phyloP scores from a whole-genome alignment of 768 basidiomycete genomes.

The Inosperma sp. region DNA sequence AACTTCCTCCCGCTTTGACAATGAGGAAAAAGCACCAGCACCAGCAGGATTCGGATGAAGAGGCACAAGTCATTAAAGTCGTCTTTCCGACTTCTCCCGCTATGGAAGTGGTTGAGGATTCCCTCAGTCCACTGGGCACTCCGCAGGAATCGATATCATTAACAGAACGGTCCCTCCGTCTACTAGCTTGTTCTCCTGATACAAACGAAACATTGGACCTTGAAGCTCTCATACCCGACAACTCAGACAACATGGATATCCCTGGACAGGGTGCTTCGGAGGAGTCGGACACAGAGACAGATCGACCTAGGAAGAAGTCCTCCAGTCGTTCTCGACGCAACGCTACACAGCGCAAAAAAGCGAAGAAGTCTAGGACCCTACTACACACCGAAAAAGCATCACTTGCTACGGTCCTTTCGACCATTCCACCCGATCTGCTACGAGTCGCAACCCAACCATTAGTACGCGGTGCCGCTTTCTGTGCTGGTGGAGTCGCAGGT shows the following conservation, averaged over 20 bases:
- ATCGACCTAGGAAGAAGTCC: conserved; percentile 1
- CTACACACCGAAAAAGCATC: neutral
- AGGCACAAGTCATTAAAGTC: neutral
- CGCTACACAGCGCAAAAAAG: neutral
- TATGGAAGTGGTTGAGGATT: neutral
- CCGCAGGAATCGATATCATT: neutral
- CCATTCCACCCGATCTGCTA: conserved; percentile 39
- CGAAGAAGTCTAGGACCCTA: neutral
- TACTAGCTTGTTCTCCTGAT: conserved; percentile 38
- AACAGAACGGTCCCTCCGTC: conserved; percentile 19
- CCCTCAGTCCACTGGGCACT: neutral
- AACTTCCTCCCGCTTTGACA: neutral
- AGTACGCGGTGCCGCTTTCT: conserved; percentile 39
- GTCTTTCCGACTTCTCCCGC: neutral
- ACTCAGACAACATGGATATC: conserved; percentile 3
- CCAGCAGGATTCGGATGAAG: neutral
- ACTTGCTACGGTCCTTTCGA: conserved; percentile 8
- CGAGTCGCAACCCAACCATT: conserved; percentile 49
- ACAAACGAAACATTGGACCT: conserved; percentile 26
- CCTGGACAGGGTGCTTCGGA: too few relatives aligned
- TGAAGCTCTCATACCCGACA: conserved; percentile 15
- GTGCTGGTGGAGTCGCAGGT: conserved; percentile 43
- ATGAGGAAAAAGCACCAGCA: neutral
- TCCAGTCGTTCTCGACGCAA: neutral
- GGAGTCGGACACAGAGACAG: neutral